Evolutionary conservation across 2,329 filamentous ascomycete genomes (phyloP).

Genomic region (Calonectria pseudoreteaudii): DNA sequence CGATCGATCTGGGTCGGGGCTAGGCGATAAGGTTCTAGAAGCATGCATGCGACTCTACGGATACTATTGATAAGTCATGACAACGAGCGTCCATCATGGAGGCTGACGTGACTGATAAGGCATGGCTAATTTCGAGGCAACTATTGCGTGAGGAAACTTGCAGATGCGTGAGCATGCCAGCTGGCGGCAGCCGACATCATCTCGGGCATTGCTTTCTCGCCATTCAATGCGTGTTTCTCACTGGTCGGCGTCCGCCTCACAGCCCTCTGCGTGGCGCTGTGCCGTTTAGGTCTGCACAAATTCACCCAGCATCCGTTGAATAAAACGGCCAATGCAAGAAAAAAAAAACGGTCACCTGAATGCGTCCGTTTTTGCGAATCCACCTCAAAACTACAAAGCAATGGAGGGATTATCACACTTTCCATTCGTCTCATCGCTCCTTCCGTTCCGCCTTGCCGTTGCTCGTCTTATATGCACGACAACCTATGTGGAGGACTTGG

Average conservation of each 20-base stretch:
- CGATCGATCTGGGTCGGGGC: constrained; percentile 20
- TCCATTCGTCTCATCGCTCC: not conserved
- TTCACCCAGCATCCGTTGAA: not conserved
- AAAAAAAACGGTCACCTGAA: not conserved
- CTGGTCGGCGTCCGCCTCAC: not conserved
- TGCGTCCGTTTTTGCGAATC: not conserved
- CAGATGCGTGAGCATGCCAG: not conserved
- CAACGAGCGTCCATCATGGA: not conserved
- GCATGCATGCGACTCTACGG: constrained; percentile 10
- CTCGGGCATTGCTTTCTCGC: not conserved
- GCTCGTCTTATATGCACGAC: not conserved
- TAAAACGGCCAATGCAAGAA: not conserved
- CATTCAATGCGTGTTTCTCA: not conserved
- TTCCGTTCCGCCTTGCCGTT: not conserved
- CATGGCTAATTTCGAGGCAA: not conserved
- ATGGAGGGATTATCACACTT: not conserved
- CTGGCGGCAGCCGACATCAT: not conserved
- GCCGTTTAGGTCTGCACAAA: constrained; percentile 1
- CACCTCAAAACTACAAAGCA: not conserved
- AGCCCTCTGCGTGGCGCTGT: not conserved
- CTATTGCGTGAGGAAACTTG: not conserved
- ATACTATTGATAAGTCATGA: not conserved
- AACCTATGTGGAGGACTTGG: not conserved
- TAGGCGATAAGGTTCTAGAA: constrained; percentile 29
- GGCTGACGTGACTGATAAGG: not conserved